These are phyloP conservation scores for Eucalyptus cloeziana DNA, from an alignment of 345 rosid species.

Conservation along the genomic window DNA sequence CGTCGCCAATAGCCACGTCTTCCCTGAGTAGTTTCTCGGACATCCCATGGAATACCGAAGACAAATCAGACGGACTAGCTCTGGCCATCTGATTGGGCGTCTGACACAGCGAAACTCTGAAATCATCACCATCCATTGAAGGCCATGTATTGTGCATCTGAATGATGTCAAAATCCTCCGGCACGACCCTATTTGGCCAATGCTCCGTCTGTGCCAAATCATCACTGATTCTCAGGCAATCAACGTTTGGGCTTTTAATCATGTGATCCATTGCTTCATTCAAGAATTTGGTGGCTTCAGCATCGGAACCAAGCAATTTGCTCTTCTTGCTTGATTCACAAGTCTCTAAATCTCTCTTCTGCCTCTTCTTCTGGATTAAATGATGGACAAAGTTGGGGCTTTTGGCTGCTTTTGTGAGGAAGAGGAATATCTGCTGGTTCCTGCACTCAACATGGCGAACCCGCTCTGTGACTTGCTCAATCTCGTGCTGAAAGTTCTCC, in stretches of 20 bases:
- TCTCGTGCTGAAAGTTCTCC: constrained; percentile 13
- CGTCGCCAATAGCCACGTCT: background rate
- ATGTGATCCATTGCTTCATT: background rate
- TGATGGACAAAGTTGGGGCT: constrained; percentile 23
- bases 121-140: too few relatives aligned
- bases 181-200: background rate
- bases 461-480: constrained; percentile 21
- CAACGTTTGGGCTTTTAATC: background rate
- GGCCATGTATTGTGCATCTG: background rate
- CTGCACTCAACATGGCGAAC: constrained; percentile 20
- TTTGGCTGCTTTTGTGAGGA: constrained; percentile 26
- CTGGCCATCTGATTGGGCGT: background rate
- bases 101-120: too few relatives aligned
- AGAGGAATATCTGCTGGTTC: constrained; percentile 35
- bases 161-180: background rate
- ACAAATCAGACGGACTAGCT: too few relatives aligned
- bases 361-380: constrained; percentile 23
- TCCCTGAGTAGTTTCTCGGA: constrained; percentile 7
- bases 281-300: background rate
- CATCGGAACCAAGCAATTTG: background rate
- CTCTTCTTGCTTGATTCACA: constrained; percentile 10
- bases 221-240: background rate
- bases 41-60: background rate
- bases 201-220: background rate
- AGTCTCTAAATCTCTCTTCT: constrained; percentile 5